Base-by-base conservation (phyloP, 2,329 filamentous ascomycete genomes). In the Penicillium sp. region DNA sequence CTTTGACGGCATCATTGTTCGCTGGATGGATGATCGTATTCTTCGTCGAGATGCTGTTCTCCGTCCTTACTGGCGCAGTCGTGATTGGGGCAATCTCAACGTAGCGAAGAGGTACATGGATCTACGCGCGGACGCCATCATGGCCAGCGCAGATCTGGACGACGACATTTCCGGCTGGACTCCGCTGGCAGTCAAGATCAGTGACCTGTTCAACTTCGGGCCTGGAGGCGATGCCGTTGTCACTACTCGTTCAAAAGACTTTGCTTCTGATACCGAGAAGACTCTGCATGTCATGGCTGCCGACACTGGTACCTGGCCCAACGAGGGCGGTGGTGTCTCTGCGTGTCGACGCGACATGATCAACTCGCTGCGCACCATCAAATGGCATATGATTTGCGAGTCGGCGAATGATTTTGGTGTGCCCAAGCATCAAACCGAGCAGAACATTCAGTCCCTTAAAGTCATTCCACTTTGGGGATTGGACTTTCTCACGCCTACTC, bases 271-370 rank as follows among this genome's bases (percentile, higher is more conserved):
- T 43, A 74, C 68, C 1, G 57, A 65, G 9, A 65, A 70, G 16
- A 67, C 63, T 3, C 64, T 75, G 3, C 73, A 73, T 20, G 71
- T 75, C 35, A 68, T 75, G 45, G 72, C 73, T 35, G 63, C 66
- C 13, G 72, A 75, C 46, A 74, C 66, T 14, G 72, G 72, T 9
- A 74, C 71, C 43, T 74, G 71, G 71, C 71, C 71, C 2, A 70
- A 72, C 40, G 69, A 70, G 42, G 71, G 71, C 22, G 73, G 73
- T 40, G 73, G 73, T 47, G 73, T 76, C 10, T 75, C 73, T 25
- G 73, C 73, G 39, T 76, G 73, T 56, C 64, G 73, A 27, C 65
- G 73, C 29, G 73, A 76, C 50, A 65, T 76, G 53, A 71, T 76
- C 52, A 74, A 76, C 47, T 70, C 69, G 10, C 68, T 74, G 44